phyloP scores from a whole-genome alignment of 1,284 basidiomycete genomes.

The Dichomitus squalens region DNA sequence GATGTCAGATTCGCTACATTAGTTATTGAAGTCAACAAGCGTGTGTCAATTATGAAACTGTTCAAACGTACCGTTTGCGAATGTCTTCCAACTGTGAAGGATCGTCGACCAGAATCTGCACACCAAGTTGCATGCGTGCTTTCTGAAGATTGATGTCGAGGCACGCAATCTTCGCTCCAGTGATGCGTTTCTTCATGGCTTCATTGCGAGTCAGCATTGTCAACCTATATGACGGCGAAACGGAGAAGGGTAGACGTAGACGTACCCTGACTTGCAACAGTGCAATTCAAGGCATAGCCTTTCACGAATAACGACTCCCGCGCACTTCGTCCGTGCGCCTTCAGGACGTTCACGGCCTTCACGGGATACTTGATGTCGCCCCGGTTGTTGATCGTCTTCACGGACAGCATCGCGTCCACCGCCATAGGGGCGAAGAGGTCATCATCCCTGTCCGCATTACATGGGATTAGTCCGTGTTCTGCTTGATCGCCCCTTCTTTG shows the following conservation, averaged over 20 bases:
- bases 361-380: constrained; percentile 99
- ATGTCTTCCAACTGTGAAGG: constrained; percentile 98
- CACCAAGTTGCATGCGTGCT: constrained; percentile 96
- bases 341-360: constrained; percentile 99
- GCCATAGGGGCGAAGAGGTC: constrained; percentile 98
- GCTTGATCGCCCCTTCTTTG: neutral
- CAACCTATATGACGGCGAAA: neutral
- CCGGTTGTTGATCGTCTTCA: constrained; percentile 92
- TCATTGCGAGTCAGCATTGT: neutral
- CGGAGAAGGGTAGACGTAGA: constrained; percentile 6
- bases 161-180: constrained; percentile 96
- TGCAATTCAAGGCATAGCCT: constrained; percentile 98
- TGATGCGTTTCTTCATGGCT: constrained; percentile 98
- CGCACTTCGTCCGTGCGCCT: constrained; percentile 96
- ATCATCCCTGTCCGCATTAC: constrained; percentile 66
- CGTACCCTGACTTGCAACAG: constrained; percentile 95
- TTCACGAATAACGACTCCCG: constrained; percentile 95
- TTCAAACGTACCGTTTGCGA: constrained; percentile 70
- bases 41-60: neutral
- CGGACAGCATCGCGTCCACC: constrained; percentile 98
- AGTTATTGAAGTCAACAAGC: neutral
- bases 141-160: constrained; percentile 99
- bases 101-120: constrained; percentile 97
- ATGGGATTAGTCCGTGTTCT: neutral
- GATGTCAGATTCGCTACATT: constrained; percentile 90